Conservation (phyloP, 257 asterid genomes). For the Nicotiana attenuata region DNA sequence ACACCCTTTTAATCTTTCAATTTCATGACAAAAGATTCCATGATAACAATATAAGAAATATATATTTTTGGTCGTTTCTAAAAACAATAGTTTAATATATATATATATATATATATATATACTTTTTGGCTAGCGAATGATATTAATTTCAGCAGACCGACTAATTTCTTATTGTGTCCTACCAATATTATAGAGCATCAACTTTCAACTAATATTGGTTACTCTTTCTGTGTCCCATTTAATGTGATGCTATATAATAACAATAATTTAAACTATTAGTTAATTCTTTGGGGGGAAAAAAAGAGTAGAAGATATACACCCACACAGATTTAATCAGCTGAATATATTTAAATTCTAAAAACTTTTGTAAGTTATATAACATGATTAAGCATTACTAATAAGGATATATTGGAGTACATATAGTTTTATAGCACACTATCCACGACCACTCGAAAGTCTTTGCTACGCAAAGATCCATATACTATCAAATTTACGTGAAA, state of each 20-base stretch:
- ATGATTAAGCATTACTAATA: neutral
- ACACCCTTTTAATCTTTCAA: neutral
- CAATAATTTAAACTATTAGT: neutral
- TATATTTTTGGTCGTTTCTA: too few species aligned
- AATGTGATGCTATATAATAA: neutral
- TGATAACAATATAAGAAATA: neutral
- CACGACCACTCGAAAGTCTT: neutral
- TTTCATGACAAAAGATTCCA: constrained; percentile 4
- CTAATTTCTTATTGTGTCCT: too few species aligned
- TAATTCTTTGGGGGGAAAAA: neutral
- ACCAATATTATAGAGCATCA: neutral
- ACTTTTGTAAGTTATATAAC: neutral
- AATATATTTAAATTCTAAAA: neutral
- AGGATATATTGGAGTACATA: neutral
- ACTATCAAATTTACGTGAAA: neutral
- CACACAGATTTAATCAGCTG: neutral
- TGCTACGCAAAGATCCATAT: neutral
- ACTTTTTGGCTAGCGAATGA: too few species aligned
- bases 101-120: too few species aligned
- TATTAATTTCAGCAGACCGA: too few species aligned
- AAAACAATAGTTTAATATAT: too few species aligned
- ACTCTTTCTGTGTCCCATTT: neutral
- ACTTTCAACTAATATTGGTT: neutral
- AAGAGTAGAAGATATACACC: neutral
- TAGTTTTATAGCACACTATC: neutral